Evolutionary conservation across 805 yeast species (phyloP).

Genomic region (Saccharomycopsis sp.): DNA sequence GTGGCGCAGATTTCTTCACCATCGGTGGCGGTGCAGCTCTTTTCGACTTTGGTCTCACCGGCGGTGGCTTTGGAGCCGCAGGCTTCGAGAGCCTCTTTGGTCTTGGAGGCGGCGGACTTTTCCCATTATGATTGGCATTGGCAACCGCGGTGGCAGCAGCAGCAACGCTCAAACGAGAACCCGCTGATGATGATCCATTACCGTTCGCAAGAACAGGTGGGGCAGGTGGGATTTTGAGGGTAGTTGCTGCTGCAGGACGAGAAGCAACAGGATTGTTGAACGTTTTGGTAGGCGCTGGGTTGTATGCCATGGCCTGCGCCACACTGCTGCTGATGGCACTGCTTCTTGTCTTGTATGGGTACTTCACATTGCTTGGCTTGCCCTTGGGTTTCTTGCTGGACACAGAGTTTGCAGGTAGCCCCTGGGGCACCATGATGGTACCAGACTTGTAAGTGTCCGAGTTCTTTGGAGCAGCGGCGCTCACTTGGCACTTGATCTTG

Average conservation of each 20-base stretch:
- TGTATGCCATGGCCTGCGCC: conserved; percentile 11
- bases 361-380: conserved; percentile 22
- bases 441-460: conserved; percentile 84
- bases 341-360: conserved; percentile 22
- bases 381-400: conserved; percentile 72
- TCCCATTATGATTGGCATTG: background rate
- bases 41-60: conserved; percentile 21
- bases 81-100: conserved; percentile 21
- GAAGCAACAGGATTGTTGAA: conserved; percentile 23
- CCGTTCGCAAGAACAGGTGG: no score
- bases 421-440: conserved; percentile 70
- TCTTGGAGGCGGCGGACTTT: conserved; percentile 12
- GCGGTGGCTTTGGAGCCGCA: conserved; percentile 25
- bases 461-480: conserved; percentile 51
- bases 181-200: background rate
- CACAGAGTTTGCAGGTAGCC: conserved; percentile 63
- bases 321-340: conserved; percentile 15
- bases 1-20: conserved; percentile 11
- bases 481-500: conserved; percentile 57
- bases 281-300: conserved; percentile 21
- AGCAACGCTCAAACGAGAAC: background rate
- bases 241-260: conserved; percentile 15
- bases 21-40: conserved; percentile 33
- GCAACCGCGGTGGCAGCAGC: conserved; percentile 1
- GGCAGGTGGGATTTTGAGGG: no score